A percentile compares a stretch with the other conserved stretches of the same genome.
Conservation (phyloP, 257 asterid genomes). For the Solanum arcanum region DNA sequence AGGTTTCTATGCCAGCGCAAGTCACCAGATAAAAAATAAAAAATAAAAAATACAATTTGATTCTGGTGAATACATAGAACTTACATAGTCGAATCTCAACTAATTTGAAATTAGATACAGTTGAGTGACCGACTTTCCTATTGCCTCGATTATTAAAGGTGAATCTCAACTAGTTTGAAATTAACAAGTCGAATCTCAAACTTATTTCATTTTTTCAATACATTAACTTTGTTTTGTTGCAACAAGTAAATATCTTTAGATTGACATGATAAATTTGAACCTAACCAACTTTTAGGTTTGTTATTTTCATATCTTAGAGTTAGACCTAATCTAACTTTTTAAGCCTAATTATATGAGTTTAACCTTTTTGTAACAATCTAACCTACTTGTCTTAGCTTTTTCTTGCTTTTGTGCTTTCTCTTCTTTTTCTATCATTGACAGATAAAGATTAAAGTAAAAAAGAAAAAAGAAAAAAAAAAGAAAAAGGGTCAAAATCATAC, state of each 20-base stretch:
- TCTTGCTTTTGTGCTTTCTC: conserved; percentile 7
- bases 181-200: too few species aligned
- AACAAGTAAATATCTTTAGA: background rate
- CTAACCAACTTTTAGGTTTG: background rate
- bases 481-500: background rate
- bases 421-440: conserved; percentile 1
- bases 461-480: background rate
- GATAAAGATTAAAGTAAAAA: background rate
- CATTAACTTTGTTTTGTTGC: background rate
- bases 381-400: background rate
- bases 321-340: conserved; percentile 2
- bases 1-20: background rate
- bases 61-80: background rate
- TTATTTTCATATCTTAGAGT: background rate
- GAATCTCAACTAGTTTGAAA: too few species aligned
- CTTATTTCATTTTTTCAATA: background rate
- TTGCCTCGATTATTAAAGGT: background rate
- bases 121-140: background rate
- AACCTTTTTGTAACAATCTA: background rate
- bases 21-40: too few species aligned
- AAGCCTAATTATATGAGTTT: background rate
- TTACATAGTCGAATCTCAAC: background rate
- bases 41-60: background rate
- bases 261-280: background rate
- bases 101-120: background rate